These are phyloP conservation scores for Bimuria novae-zelandiae DNA, from an alignment of 2,329 filamentous ascomycete species.

Conservation along the genomic window DNA sequence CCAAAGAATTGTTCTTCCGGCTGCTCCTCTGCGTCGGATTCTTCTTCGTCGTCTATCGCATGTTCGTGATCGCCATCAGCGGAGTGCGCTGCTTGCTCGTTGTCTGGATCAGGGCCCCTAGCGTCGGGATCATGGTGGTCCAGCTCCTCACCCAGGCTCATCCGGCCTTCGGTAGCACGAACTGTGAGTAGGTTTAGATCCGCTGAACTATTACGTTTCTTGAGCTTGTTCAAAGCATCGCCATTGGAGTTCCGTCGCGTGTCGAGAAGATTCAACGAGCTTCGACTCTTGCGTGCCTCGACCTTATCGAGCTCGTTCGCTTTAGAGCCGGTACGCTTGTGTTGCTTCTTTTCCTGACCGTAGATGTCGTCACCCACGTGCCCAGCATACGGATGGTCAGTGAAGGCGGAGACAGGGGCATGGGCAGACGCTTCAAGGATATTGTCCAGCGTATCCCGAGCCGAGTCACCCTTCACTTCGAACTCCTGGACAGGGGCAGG, in stretches of 20 bases:
- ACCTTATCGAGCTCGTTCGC: constrained; percentile 28
- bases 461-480: constrained; percentile 73
- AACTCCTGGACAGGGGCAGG: constrained; percentile 62
- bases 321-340: constrained; percentile 48
- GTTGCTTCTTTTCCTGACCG: constrained; percentile 51
- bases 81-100: constrained; percentile 24
- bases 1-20: constrained; percentile 60
- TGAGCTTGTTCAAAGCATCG: constrained; percentile 46
- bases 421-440: constrained; percentile 87
- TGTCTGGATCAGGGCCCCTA: constrained; percentile 28
- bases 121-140: constrained; percentile 37
- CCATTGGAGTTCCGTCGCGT: constrained; percentile 45
- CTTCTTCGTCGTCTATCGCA: constrained; percentile 39
- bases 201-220: constrained; percentile 48
- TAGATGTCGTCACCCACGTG: constrained; percentile 77
- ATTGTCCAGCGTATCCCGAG: constrained; percentile 84
- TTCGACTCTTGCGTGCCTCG: constrained; percentile 41
- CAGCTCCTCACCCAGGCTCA: constrained; percentile 43
- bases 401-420: constrained; percentile 89
- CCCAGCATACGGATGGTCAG: constrained; percentile 82
- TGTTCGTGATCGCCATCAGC: constrained; percentile 50
- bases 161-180: constrained; percentile 39
- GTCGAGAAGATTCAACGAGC: constrained; percentile 44
- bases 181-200: constrained; percentile 42
- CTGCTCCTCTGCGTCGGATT: constrained; percentile 50